Conservation (phyloP, 1,284 basidiomycete species). For the Mycosarcoma maydis region DNA sequence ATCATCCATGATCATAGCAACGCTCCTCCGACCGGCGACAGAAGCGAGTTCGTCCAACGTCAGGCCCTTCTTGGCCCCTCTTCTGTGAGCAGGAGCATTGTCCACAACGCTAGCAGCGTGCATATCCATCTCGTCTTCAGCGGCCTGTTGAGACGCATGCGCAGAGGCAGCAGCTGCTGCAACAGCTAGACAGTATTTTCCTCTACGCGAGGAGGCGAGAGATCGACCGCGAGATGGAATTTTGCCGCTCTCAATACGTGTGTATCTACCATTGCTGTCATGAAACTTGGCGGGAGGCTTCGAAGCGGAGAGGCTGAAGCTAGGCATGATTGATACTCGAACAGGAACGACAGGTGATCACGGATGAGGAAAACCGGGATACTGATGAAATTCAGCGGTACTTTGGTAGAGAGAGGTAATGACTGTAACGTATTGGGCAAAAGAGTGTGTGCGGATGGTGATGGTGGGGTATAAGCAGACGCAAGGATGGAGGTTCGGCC, state of each 20-base stretch:
- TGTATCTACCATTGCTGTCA: constrained; percentile 41
- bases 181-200: constrained; percentile 32
- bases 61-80: neutral
- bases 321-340: constrained; percentile 13
- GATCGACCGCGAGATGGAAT: constrained; percentile 41
- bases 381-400: no score
- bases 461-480: constrained; percentile 1
- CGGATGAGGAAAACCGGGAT: no score
- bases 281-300: constrained; percentile 33
- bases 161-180: constrained; percentile 21
- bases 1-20: constrained; percentile 47
- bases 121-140: constrained; percentile 10
- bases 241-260: constrained; percentile 32
- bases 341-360: no score
- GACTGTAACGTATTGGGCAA: no score
- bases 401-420: no score
- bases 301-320: constrained; percentile 24
- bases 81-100: neutral
- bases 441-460: constrained; percentile 4
- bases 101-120: constrained; percentile 20
- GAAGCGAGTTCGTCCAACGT: constrained; percentile 25
- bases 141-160: neutral
- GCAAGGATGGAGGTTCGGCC: no score
- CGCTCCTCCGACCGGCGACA: constrained; percentile 29
- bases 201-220: constrained; percentile 18